Percentiles rank a stretch among this genome's conserved stretches.
Conservation (phyloP, 352 stramenopile species). For the Globisporangium mamillatum region DNA sequence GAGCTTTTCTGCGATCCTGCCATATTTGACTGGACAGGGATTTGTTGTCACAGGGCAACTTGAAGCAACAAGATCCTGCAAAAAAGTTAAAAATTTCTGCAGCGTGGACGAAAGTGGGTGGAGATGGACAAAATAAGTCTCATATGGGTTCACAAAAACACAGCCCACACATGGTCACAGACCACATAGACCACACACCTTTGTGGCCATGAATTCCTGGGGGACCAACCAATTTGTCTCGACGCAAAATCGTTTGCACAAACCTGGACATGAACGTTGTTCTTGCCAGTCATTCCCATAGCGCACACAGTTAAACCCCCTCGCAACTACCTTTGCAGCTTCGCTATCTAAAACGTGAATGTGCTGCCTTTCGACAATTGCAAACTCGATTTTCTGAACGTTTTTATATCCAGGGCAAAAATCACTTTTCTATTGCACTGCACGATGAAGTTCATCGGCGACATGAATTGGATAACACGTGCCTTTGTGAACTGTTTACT, state of each 20-base stretch:
- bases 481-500: background rate
- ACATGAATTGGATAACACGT: background rate
- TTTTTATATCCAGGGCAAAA: background rate
- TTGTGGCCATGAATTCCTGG: background rate
- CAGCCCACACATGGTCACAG: too few species aligned
- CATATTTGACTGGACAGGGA: background rate
- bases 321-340: too few species aligned
- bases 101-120: background rate
- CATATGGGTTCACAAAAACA: background rate
- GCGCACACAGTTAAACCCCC: too few species aligned
- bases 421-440: background rate
- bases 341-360: too few species aligned
- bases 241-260: too few species aligned
- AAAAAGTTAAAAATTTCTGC: background rate
- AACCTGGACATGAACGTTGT: too few species aligned
- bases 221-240: too few species aligned
- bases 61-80: background rate
- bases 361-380: background rate
- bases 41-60: background rate
- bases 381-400: background rate
- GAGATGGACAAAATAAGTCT: background rate
- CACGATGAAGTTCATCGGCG: background rate
- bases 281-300: too few species aligned
- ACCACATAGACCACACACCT: background rate
- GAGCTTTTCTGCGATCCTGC: too few species aligned